A percentile compares a stretch with the other conserved stretches of the same genome.
Evolutionary conservation across 1,284 basidiomycete genomes (phyloP).

Genomic region (Puccinia triticina): DNA sequence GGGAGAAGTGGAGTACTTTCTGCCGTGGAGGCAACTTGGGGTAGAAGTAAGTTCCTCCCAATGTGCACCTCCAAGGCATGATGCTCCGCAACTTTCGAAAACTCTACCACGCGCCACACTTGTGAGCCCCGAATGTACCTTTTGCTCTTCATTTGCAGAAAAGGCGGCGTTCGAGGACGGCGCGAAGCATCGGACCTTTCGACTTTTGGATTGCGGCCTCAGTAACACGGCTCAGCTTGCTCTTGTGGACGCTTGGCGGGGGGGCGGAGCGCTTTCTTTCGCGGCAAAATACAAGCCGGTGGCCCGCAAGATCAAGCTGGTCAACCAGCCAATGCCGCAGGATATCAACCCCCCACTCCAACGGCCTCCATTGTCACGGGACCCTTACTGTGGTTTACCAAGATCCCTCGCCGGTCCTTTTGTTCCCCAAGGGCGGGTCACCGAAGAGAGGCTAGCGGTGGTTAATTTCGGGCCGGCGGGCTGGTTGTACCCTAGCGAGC

Average conservation of each 20-base stretch:
- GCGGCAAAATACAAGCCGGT: constrained; percentile 37
- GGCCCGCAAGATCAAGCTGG: constrained; percentile 3
- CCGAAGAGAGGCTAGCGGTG: neutral
- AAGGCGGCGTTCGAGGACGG: neutral
- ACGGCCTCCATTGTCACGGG: neutral
- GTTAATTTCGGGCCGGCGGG: neutral
- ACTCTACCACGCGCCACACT: neutral
- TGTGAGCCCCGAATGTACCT: neutral
- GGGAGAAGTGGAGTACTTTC: too few relatives aligned
- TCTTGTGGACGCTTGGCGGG: neutral
- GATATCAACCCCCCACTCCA: neutral
- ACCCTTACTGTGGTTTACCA: constrained; percentile 1
- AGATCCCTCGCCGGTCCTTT: neutral
- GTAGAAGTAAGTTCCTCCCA: neutral
- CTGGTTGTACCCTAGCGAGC: neutral
- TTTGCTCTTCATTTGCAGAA: neutral
- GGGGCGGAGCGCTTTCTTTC: neutral
- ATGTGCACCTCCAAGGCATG: neutral
- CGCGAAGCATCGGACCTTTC: neutral
- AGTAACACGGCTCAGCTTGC: neutral
- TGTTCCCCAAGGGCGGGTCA: neutral
- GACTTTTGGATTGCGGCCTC: neutral
- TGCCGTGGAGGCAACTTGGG: too few relatives aligned
- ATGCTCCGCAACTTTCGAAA: neutral
- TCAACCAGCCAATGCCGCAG: constrained; percentile 30